Base-by-base conservation (phyloP, 2,329 filamentous ascomycete genomes). In the Talaromyces sp. region DNA sequence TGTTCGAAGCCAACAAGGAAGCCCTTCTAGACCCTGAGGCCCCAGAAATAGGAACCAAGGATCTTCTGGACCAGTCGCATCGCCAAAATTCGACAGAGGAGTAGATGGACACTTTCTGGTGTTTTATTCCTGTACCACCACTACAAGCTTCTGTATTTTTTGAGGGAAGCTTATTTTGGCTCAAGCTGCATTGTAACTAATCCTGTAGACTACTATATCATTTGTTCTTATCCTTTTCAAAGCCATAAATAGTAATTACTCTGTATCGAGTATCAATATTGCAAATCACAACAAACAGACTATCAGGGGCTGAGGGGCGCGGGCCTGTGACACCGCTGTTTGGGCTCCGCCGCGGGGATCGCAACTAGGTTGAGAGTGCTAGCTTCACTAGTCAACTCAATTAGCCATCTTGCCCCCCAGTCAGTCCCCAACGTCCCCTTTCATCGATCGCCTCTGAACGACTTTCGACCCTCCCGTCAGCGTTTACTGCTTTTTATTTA, bases 1-100 rank as follows among this genome's bases (percentile, higher is more conserved):
- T 77, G 47, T 77, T 47, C 22, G 44, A 47, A 11, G 17, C n/a
- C 44, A 13, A 47, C 19, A 19, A 13, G 74, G 61, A 64, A 17
- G 17, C 44, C 44, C 11, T 47, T 47, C 10, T 47, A 15, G 13
- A 47, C 9, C 19, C 22, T 22, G 22, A 9, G n/a, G 44, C 11
- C 19, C 44, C 44, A 25, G 44, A 47, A 25, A 11, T 47, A 47
- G 4, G 7, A 11, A 25, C 44, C 11, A 11, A 3, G 8, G 1
- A 9, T 13, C 44, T 47, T 47, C 7, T 47, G 19, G 13, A 22
- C 19, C 9, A 7, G 10, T 10, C 11, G 32, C 32, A 10, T 13
- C 10, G 32, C 9, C 32, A 36, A 36, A 36, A 17, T 15, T 36
- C 33, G 33, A 36, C 13, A 5, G 13, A 39, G 17, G n/a, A 39